Percentiles rank a stretch among this genome's conserved stretches.
Conservation (phyloP, 257 asterid species). For the Eucommia ulmoides region DNA sequence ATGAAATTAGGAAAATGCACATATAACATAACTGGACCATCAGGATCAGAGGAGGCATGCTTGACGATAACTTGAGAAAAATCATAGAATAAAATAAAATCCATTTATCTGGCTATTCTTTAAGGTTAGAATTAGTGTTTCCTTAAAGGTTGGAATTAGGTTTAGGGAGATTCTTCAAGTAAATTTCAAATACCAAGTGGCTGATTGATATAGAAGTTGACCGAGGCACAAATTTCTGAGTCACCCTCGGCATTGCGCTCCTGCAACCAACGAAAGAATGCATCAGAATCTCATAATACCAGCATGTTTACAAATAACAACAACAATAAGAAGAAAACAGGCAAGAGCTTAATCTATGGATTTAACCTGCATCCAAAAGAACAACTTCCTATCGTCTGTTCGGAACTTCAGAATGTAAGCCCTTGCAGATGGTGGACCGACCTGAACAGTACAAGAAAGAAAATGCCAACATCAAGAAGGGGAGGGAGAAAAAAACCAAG, state of each 20-base stretch:
- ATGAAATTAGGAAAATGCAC: too few species aligned
- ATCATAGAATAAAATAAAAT: too few species aligned
- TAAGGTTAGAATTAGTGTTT: too few species aligned
- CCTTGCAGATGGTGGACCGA: slow-evolving; percentile 85
- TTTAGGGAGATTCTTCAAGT: too few species aligned
- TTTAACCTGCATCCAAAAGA: slow-evolving; percentile 95
- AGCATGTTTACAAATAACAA: slow-evolving; percentile 7
- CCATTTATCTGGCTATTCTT: too few species aligned
- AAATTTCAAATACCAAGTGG: slow-evolving; percentile 46
- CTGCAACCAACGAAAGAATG: slow-evolving; percentile 33
- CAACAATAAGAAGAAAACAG: background rate
- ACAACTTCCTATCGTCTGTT: slow-evolving; percentile 79
- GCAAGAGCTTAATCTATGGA: slow-evolving; percentile 3
- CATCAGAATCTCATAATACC: slow-evolving; percentile 3
- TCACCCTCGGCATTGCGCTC: slow-evolving; percentile 75
- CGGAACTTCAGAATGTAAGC: slow-evolving; percentile 79
- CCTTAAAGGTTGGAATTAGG: too few species aligned
- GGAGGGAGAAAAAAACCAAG: slow-evolving; percentile 4
- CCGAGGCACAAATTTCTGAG: slow-evolving; percentile 46
- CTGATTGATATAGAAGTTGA: slow-evolving; percentile 72
- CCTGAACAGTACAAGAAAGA: slow-evolving; percentile 30
- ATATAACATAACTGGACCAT: too few species aligned
- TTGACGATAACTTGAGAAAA: too few species aligned
- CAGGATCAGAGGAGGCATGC: too few species aligned
- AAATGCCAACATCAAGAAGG: too few species aligned